phyloP scores from a whole-genome alignment of 495 filamentous ascomycete species.

The Lindgomyces ingoldianus region DNA sequence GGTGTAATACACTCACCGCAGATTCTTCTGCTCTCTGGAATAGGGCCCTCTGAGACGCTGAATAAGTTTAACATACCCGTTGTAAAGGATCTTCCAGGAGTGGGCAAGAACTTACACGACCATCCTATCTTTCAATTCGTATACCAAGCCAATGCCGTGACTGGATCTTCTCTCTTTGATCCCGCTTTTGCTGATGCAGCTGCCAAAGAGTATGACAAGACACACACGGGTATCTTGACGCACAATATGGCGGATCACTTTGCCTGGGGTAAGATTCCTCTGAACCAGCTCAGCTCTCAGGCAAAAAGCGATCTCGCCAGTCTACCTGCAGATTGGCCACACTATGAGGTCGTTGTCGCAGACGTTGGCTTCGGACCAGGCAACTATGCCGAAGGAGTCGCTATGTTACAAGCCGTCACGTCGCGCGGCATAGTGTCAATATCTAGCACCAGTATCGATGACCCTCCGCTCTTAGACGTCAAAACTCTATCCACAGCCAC shows the following conservation, averaged over 20 bases:
- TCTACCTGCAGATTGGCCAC: not conserved
- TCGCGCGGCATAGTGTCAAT: too few species aligned
- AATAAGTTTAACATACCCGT: too few species aligned
- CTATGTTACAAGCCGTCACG: conserved; percentile 4
- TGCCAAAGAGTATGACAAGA: not conserved
- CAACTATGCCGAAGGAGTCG: conserved; percentile 15
- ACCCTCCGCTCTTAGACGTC: too few species aligned
- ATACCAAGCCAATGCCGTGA: not conserved
- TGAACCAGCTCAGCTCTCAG: not conserved
- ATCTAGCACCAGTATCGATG: too few species aligned
- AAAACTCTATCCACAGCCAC: too few species aligned
- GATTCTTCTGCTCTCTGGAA: too few species aligned
- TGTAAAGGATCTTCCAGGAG: too few species aligned
- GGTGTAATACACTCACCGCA: too few species aligned
- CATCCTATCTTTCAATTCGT: not conserved
- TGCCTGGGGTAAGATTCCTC: not conserved
- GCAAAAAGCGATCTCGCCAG: not conserved
- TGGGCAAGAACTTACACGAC: too few species aligned
- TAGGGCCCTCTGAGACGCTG: too few species aligned
- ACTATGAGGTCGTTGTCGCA: not conserved
- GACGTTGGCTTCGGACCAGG: not conserved
- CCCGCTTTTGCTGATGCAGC: not conserved
- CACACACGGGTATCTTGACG: not conserved
- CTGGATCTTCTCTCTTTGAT: not conserved
- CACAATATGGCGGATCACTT: not conserved